Evolutionary conservation across 2,329 filamentous ascomycete genomes (phyloP).

Genomic region (Fusarium gaditjirri): DNA sequence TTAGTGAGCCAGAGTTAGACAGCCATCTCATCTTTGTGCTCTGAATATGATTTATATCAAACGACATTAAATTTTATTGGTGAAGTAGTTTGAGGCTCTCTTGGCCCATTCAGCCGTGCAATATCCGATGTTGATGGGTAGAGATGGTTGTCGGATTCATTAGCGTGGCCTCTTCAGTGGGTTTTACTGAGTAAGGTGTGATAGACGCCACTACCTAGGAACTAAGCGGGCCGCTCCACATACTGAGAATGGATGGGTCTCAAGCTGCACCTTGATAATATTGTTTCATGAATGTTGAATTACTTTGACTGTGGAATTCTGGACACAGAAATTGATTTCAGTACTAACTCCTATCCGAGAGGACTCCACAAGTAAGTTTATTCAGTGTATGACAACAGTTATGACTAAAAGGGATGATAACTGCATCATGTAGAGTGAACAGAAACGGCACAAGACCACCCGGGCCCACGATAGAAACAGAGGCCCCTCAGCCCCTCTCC

Average conservation of each 20-base stretch:
- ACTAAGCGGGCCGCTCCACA: slow-evolving; percentile 36
- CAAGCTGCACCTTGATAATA: slow-evolving; percentile 24
- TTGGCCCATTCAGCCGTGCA: slow-evolving; percentile 1
- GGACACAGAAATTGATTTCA: neutral
- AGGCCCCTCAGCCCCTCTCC: slow-evolving; percentile 8
- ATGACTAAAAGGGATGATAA: neutral
- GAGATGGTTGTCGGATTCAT: neutral
- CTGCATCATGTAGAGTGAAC: neutral
- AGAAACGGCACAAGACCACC: slow-evolving; percentile 5
- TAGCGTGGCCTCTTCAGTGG: slow-evolving; percentile 25
- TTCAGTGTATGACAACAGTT: neutral
- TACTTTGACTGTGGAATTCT: neutral
- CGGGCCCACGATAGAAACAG: neutral
- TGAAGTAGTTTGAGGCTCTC: slow-evolving; percentile 9
- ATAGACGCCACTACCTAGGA: slow-evolving; percentile 24
- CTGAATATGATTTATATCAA: neutral
- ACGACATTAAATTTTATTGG: neutral
- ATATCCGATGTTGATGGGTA: slow-evolving; percentile 6
- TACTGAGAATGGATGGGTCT: slow-evolving; percentile 26
- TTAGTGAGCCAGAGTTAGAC: neutral
- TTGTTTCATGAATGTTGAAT: neutral
- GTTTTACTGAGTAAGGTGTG: slow-evolving; percentile 1
- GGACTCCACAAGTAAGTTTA: neutral
- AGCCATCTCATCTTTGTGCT: neutral
- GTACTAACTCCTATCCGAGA: too few relatives aligned